Percentiles rank a stretch among this genome's conserved stretches.
Evolutionary conservation across 1,284 basidiomycete genomes (phyloP).

Genomic region (Lentinus polychrous): DNA sequence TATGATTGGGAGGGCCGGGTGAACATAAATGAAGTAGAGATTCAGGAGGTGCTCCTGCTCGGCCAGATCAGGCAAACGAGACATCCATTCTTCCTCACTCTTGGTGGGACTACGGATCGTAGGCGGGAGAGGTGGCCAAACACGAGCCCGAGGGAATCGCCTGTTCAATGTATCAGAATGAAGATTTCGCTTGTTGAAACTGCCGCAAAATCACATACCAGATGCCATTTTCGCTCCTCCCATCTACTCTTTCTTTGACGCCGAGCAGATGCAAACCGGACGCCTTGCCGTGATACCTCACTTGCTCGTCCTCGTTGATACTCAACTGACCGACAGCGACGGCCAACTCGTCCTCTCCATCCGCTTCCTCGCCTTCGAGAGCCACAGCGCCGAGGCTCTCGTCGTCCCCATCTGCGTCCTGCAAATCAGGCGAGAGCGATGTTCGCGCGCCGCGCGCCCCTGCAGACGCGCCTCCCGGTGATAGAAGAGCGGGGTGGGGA

Average conservation of each 20-base stretch:
- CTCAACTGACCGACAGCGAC: slow-evolving; percentile 79
- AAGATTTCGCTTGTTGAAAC: too few species aligned
- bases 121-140: slow-evolving; percentile 68
- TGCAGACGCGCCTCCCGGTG: slow-evolving; percentile 7
- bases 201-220: slow-evolving; percentile 40
- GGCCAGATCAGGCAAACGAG: slow-evolving; percentile 44
- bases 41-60: slow-evolving; percentile 65
- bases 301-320: slow-evolving; percentile 76
- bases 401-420: slow-evolving; percentile 24
- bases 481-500: slow-evolving; percentile 12
- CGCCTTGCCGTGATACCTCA: slow-evolving; percentile 74
- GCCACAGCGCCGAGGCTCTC: slow-evolving; percentile 26
- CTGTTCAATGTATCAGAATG: slow-evolving; percentile 26
- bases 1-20: slow-evolving; percentile 66
- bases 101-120: slow-evolving; percentile 22
- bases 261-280: slow-evolving; percentile 76
- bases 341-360: slow-evolving; percentile 49
- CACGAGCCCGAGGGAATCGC: slow-evolving; percentile 75
- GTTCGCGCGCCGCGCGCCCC: slow-evolving; percentile 2
- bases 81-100: slow-evolving; percentile 31
- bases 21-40: slow-evolving; percentile 76
- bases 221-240: slow-evolving; percentile 70
- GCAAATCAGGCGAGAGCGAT: slow-evolving; percentile 14
- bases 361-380: slow-evolving; percentile 23
- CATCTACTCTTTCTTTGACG: slow-evolving; percentile 50